Conservation (phyloP, 768 basidiomycete species). For the Naganishia randhawae region DNA sequence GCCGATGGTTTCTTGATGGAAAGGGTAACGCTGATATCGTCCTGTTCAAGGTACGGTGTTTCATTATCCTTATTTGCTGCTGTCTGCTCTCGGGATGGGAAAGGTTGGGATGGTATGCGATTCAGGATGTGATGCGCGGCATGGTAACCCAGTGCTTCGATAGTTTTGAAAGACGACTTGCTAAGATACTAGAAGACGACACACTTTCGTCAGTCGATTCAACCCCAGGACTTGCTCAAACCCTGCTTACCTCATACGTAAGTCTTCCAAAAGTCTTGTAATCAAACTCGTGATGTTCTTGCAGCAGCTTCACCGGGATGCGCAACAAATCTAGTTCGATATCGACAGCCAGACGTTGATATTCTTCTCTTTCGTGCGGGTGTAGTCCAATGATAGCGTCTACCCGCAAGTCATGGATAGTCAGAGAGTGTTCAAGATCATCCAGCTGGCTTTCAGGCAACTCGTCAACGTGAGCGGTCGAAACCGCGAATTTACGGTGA, state of each 20-base stretch:
- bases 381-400: constrained; percentile 66
- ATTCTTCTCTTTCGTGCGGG: constrained; percentile 62
- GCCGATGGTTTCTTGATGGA: constrained; percentile 70
- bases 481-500: constrained; percentile 43
- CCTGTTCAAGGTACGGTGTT: background rate
- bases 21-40: constrained; percentile 54
- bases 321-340: constrained; percentile 41
- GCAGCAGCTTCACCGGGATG: constrained; percentile 15
- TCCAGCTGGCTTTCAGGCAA: constrained; percentile 38
- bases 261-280: constrained; percentile 53
- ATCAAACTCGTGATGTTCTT: constrained; percentile 42
- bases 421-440: constrained; percentile 33
- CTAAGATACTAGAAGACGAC: constrained; percentile 54
- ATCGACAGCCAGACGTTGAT: constrained; percentile 62
- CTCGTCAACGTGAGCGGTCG: background rate
- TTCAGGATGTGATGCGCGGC: constrained; percentile 1
- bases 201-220: background rate
- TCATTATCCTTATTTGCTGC: background rate
- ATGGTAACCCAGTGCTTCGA: constrained; percentile 61
- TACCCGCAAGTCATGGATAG: constrained; percentile 57
- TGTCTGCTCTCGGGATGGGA: constrained; percentile 51
- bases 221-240: constrained; percentile 1
- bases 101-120: constrained; percentile 53
- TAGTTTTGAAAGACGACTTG: constrained; percentile 59
- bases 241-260: constrained; percentile 51